Evolutionary conservation across 495 filamentous ascomycete species (phyloP).

Genomic region (Aspergillus haitiensis): DNA sequence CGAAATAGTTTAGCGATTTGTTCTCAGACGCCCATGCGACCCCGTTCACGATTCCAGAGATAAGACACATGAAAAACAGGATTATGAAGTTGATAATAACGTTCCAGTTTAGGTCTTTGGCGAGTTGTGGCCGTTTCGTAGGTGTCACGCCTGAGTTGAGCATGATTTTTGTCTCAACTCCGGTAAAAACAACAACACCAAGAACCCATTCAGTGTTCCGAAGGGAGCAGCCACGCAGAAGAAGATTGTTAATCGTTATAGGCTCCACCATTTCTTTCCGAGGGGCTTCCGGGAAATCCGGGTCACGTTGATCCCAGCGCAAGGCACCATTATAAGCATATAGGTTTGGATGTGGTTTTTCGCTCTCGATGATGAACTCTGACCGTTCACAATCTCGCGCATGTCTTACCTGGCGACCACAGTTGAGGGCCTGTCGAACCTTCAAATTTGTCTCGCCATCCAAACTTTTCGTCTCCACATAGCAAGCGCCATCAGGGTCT

Average conservation of each 20-base stretch:
- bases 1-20: slow-evolving; percentile 79
- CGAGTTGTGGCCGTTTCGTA: slow-evolving; percentile 86
- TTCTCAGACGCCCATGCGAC: slow-evolving; percentile 72
- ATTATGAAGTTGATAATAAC: slow-evolving; percentile 96
- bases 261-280: slow-evolving; percentile 84
- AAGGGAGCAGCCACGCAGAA: slow-evolving; percentile 89
- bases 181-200: slow-evolving; percentile 95
- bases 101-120: slow-evolving; percentile 93
- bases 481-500: slow-evolving; percentile 91
- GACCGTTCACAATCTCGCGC: slow-evolving; percentile 87
- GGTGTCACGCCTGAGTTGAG: slow-evolving; percentile 97
- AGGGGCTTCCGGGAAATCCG: slow-evolving; percentile 56
- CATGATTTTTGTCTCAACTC: slow-evolving; percentile 99
- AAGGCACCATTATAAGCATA: slow-evolving; percentile 91
- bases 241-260: slow-evolving; percentile 89
- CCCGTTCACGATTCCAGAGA: slow-evolving; percentile 83
- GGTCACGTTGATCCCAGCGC: slow-evolving; percentile 77
- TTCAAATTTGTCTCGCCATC: slow-evolving; percentile 99
- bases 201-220: slow-evolving; percentile 97
- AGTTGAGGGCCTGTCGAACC: slow-evolving; percentile 86
- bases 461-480: slow-evolving; percentile 96
- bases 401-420: slow-evolving; percentile 80
- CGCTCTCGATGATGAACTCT: slow-evolving; percentile 87
- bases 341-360: slow-evolving; percentile 86
- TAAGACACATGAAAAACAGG: slow-evolving; percentile 84